Evolutionary conservation across 768 basidiomycete genomes (phyloP).

Genomic region (Russula sp.): DNA sequence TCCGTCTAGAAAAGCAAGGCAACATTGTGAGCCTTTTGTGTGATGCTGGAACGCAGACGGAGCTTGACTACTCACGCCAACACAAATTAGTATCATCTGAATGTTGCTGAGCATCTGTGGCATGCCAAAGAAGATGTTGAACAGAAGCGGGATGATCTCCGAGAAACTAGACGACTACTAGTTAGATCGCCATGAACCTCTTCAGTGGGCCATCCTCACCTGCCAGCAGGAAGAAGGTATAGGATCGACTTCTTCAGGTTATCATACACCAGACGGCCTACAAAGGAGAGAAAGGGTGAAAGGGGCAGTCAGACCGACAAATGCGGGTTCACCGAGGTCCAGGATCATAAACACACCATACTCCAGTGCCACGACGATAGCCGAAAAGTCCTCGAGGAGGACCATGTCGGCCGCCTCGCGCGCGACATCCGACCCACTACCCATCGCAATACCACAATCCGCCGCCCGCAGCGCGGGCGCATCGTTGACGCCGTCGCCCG

Average conservation of each 20-base stretch:
- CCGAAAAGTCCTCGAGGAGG: constrained; percentile 57
- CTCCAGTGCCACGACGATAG: constrained; percentile 55
- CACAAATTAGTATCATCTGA: constrained; percentile 48
- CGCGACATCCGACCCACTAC: constrained; percentile 44
- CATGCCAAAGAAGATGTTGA: constrained; percentile 40
- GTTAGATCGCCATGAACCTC: background rate
- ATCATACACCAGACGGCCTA: constrained; percentile 50
- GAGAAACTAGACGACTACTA: constrained; percentile 36
- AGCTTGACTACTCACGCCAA: constrained; percentile 24
- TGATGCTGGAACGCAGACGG: background rate
- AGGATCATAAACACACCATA: constrained; percentile 35
- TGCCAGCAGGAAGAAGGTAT: constrained; percentile 43
- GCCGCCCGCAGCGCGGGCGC: constrained; percentile 51
- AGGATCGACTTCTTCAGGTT: constrained; percentile 52
- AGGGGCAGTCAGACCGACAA: background rate
- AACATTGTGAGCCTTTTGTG: background rate
- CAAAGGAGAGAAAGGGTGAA: background rate
- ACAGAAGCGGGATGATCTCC: constrained; percentile 52
- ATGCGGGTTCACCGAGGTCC: background rate
- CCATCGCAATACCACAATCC: constrained; percentile 58
- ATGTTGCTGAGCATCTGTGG: constrained; percentile 38
- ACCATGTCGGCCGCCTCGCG: constrained; percentile 56
- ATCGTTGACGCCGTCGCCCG: constrained; percentile 62
- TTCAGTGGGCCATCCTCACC: constrained; percentile 26
- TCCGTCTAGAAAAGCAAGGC: constrained; percentile 34